Conservation (phyloP, 2,329 filamentous ascomycete species). For the Gnomoniopsis sp. region DNA sequence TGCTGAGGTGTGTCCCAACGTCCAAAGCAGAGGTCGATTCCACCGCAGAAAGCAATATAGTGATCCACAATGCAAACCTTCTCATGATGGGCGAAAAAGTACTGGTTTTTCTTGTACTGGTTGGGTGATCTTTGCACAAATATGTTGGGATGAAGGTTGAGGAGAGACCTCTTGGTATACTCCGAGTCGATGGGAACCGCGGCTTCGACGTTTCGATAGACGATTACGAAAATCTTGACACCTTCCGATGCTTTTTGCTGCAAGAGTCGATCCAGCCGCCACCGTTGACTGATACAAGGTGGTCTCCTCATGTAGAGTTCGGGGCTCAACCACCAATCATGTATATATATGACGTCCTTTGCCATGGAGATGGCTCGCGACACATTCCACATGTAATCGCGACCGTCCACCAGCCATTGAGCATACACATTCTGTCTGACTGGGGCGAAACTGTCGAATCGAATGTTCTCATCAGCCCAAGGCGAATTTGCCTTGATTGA, state of each 20-base stretch:
- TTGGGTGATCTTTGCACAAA: slow-evolving; percentile 96
- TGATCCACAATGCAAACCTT: slow-evolving; percentile 98
- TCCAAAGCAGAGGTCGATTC: slow-evolving; percentile 94
- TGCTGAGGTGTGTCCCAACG: slow-evolving; percentile 97
- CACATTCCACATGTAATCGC: slow-evolving; percentile 99
- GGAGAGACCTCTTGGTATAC: slow-evolving; percentile 93
- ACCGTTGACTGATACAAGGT: slow-evolving; percentile 94
- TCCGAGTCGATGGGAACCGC: slow-evolving; percentile 97
- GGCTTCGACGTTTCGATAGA: slow-evolving; percentile 96
- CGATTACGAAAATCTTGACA: slow-evolving; percentile 95
- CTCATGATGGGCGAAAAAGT: slow-evolving; percentile 99
- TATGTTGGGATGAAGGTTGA: slow-evolving; percentile 93
- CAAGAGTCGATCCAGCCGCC: slow-evolving; percentile 90
- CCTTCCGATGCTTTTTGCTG: slow-evolving; percentile 91
- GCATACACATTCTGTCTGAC: slow-evolving; percentile 83
- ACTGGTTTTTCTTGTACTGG: slow-evolving; percentile 97
- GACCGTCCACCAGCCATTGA: slow-evolving; percentile 93
- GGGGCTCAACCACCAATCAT: slow-evolving; percentile 98
- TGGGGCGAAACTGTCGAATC: slow-evolving; percentile 92
- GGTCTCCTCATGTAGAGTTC: slow-evolving; percentile 94
- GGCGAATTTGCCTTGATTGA: slow-evolving; percentile 80
- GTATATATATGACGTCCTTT: slow-evolving; percentile 96
- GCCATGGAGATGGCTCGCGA: slow-evolving; percentile 96
- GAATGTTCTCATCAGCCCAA: slow-evolving; percentile 73
- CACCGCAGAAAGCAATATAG: slow-evolving; percentile 90